A percentile compares a stretch with the other conserved stretches of the same genome.
Conservation (phyloP, 2,329 filamentous ascomycete species). For the Cladobotryum mycophilum region DNA sequence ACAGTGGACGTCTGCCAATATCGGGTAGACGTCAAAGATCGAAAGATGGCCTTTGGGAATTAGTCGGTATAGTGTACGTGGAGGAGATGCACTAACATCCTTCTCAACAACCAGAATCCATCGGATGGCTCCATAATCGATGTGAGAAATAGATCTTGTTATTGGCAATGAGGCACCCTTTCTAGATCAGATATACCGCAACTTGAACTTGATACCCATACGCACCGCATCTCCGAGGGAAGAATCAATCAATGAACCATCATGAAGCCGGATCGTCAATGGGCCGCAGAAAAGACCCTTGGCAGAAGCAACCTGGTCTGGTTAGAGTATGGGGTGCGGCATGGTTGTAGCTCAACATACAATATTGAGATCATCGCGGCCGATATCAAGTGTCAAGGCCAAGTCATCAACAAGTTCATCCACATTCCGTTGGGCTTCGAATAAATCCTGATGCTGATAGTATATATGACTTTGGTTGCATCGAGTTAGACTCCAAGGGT, state of each 20-base stretch:
- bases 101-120: conserved; percentile 77
- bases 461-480: conserved; percentile 56
- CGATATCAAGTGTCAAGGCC: conserved; percentile 60
- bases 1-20: conserved; percentile 46
- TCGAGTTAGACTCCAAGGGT: no score
- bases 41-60: conserved; percentile 60
- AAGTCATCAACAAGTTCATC: conserved; percentile 70
- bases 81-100: conserved; percentile 45
- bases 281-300: conserved; percentile 65
- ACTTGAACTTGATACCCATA: background rate
- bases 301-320: conserved; percentile 57
- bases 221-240: conserved; percentile 25
- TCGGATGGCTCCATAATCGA: conserved; percentile 43
- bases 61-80: conserved; percentile 12
- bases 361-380: conserved; percentile 62
- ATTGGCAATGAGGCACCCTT: conserved; percentile 58
- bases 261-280: conserved; percentile 39
- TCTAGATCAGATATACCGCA: conserved; percentile 10
- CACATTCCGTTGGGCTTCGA: conserved; percentile 61
- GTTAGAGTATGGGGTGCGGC: conserved; percentile 11
- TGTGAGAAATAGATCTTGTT: conserved; percentile 38
- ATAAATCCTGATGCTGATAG: conserved; percentile 69
- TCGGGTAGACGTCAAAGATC: conserved; percentile 51
- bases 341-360: conserved; percentile 35
- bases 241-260: conserved; percentile 35